Evolutionary conservation across 306 rosid species (phyloP).

Genomic region (Castanospermum australe): DNA sequence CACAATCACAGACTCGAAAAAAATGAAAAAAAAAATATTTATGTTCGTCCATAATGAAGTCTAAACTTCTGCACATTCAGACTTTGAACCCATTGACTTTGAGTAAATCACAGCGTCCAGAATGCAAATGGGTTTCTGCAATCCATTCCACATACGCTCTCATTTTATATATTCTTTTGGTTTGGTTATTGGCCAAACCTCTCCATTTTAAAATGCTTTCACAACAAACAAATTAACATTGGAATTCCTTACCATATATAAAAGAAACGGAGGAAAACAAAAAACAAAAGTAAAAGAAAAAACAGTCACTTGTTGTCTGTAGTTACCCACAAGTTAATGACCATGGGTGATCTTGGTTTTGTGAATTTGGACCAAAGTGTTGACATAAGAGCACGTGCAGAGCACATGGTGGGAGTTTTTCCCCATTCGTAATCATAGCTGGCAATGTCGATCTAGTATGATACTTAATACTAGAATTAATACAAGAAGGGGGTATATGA

Average conservation of each 20-base stretch:
- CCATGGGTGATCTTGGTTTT: background rate
- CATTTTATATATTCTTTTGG: background rate
- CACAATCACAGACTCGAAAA: background rate
- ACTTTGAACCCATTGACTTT: slow-evolving; percentile 33
- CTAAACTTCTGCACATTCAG: background rate
- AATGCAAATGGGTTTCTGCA: background rate
- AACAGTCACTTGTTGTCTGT: background rate
- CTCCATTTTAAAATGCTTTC: background rate
- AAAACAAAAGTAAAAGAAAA: background rate
- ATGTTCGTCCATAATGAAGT: slow-evolving; percentile 10
- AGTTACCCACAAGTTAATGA: slow-evolving; percentile 15
- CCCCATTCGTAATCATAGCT: slow-evolving; percentile 19
- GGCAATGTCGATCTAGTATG: slow-evolving; percentile 3
- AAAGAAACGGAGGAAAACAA: too few species aligned
- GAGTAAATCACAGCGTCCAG: background rate
- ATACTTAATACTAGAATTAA: background rate
- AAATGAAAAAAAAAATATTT: background rate
- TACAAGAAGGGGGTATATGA: background rate
- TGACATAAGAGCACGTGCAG: slow-evolving; percentile 27
- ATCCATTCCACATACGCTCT: background rate
- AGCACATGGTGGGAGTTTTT: slow-evolving; percentile 30
- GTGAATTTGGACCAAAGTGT: slow-evolving; percentile 11
- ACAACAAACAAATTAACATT: slow-evolving; percentile 23
- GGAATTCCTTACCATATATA: background rate
- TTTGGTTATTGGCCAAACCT: slow-evolving; percentile 33